Base-by-base conservation (phyloP, 2,329 filamentous ascomycete genomes). In the Aspergillus ochraceus region DNA sequence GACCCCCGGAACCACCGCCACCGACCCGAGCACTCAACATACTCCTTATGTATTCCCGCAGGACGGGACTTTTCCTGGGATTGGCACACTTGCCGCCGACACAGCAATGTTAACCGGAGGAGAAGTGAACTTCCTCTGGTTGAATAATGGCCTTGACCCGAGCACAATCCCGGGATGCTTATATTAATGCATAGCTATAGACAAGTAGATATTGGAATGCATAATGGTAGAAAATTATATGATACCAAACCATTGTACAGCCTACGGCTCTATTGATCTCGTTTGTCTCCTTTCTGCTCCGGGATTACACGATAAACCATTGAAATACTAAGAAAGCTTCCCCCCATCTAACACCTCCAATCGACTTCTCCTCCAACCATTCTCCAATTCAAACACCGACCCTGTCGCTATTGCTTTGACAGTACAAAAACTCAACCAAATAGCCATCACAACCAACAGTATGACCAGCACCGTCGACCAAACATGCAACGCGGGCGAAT, bases 401-500 rank as follows among this genome's bases (percentile, higher is more conserved):
- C 75, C 76, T 2, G 66, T 69, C 17, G 67, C 53, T 2, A 76
- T 62, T 6, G 68, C 70, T 42, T 66, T 70, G 39, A 75, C 29
- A 0, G 76, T 77, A 19, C 76, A 68, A 3, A 68, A 32, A 11
- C 70, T 67, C 39, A 72, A 65, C 6, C 70, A 52, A 22, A 77
- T 57, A 57, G 73, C 75, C 19, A 77, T 69, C 0, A 76, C 54
- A 1, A 79, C 54, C 10, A 80, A 61, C 20, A 77, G 58, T 4
- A 77, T 52, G 8, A 74, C 57, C 39, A 80, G 63, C 3, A 66
- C 70, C 1, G 73, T 76, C 1, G 77, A 77, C 66, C 76, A 74
- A 2, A 79, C 71, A 14, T 66, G 61, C 54, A 79, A 79, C 4
- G 75, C 73, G 0, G 71, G 62, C 2, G 75, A 77, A 24, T 77